Base-by-base conservation (phyloP, 257 asterid genomes). In the Capsicum pubescens region DNA sequence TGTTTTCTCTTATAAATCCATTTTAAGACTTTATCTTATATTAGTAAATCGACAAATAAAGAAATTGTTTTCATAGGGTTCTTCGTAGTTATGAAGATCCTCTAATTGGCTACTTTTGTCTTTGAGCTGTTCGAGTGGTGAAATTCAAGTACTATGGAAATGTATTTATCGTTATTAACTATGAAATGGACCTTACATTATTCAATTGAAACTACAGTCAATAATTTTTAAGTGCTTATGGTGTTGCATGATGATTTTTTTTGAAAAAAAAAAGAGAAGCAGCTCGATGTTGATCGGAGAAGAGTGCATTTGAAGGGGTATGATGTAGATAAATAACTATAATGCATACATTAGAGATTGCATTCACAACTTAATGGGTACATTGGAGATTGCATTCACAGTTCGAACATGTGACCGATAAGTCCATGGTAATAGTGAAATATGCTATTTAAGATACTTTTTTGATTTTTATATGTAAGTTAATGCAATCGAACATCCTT, bases 41-140 rank as follows among this genome's bases (percentile, higher is more conserved):
- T 2, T 3, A 3, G 46, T 86, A 84, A 83, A 50, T 88, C 57
- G 90, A 87, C 59, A 72, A 88, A 85, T 26, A 5, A 17, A 77
- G 59, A 68, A 85, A 80, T 81, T 84, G 14, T 15, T 69, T 66
- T 17, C 87, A 6, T 87, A 36, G 90, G 90, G 69, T 86, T 67
- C 77, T 61, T 87, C 93, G 91, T 78, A 86, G 54, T 35, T n/a
- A 71, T 35, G 32, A 83, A 80, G 69, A 77, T 63, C 66, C 56
- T 12, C 64, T 46, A 58, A 79, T 82, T 54, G 87, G 86, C 59
- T 48, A n/a, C 15, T 35, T 77, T 79, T 78, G 71, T 84, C 57
- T 0, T 8, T 56, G 79, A 17, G 63, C 13, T 83, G 21, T 46
- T n/a, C 11, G 9, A 63, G 26, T 72, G n/a, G 80, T 72, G 42